Percentiles rank a stretch among this genome's conserved stretches.
These are phyloP conservation scores for Cyberlindnera saturnus DNA, from an alignment of 805 yeast species.

Conservation along the genomic window DNA sequence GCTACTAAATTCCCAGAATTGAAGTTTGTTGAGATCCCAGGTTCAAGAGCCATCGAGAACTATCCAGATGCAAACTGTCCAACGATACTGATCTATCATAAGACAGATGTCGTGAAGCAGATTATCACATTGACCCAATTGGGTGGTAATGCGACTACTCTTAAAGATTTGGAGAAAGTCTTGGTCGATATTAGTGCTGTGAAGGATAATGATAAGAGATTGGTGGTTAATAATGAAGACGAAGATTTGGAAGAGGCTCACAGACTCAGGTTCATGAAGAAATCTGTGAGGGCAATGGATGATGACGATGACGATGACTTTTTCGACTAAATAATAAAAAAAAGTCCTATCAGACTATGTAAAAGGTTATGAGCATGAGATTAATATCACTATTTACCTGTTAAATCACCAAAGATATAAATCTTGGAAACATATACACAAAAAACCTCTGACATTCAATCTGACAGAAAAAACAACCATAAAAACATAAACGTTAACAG, in stretches of 20 bases:
- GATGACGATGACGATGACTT: slow-evolving; percentile 40
- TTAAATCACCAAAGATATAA: not conserved
- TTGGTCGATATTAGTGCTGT: slow-evolving; percentile 66
- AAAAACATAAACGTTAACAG: not conserved
- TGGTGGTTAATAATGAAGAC: slow-evolving; percentile 54
- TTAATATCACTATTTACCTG: not conserved
- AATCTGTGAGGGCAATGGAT: slow-evolving; percentile 40
- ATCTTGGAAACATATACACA: not conserved
- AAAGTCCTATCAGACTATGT: not conserved
- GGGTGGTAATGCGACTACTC: slow-evolving; percentile 75
- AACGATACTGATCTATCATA: slow-evolving; percentile 74
- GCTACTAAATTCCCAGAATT: slow-evolving; percentile 73
- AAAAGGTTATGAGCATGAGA: not conserved
- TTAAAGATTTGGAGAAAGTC: slow-evolving; percentile 66
- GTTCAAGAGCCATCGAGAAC: slow-evolving; percentile 82
- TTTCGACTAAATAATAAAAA: slow-evolving; percentile 33
- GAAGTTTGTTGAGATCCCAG: slow-evolving; percentile 91
- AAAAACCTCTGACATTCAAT: not conserved
- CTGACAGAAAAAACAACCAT: not conserved
- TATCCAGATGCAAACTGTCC: slow-evolving; percentile 92
- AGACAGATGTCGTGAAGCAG: slow-evolving; percentile 76
- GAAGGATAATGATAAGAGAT: slow-evolving; percentile 57
- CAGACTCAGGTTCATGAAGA: slow-evolving; percentile 49
- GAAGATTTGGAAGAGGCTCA: slow-evolving; percentile 53
- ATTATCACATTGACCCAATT: slow-evolving; percentile 71